A percentile compares a stretch with the other conserved stretches of the same genome.
phyloP scores from a whole-genome alignment of 805 yeast species.

The Candida andamanensis region DNA sequence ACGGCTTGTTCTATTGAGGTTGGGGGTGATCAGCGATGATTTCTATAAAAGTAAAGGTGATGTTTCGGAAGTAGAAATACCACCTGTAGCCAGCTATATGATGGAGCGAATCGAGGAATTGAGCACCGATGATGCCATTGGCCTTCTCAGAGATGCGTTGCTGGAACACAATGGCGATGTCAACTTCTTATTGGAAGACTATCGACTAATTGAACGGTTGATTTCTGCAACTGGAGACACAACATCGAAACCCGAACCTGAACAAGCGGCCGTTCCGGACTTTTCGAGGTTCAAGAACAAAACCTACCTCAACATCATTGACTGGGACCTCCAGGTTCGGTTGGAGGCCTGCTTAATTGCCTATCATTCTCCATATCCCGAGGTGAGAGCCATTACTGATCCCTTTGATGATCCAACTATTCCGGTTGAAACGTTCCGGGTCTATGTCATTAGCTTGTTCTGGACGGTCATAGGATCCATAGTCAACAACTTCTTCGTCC shows the following conservation, averaged over 20 bases:
- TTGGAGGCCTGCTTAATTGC: constrained; percentile 35
- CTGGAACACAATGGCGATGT: constrained; percentile 32
- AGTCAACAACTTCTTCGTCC: constrained; percentile 38
- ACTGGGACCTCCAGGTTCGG: constrained; percentile 32
- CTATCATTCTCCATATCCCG: constrained; percentile 39
- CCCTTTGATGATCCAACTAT: constrained; percentile 31
- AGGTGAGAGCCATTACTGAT: constrained; percentile 34
- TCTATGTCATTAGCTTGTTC: constrained; percentile 32
- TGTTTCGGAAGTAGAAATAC: constrained; percentile 10
- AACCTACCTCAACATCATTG: constrained; percentile 20
- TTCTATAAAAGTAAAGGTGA: constrained; percentile 4
- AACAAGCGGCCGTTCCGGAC: constrained; percentile 7
- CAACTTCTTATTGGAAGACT: constrained; percentile 33
- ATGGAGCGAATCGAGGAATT: constrained; percentile 23
- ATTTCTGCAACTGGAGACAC: constrained; percentile 2
- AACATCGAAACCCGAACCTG: constrained; percentile 1
- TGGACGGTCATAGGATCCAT: constrained; percentile 41
- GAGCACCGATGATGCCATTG: constrained; percentile 19
- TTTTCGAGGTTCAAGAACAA: constrained; percentile 13
- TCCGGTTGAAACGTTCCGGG: constrained; percentile 34
- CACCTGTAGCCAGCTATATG: constrained; percentile 18
- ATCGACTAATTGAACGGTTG: constrained; percentile 21
- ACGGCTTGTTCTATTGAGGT: constrained; percentile 15
- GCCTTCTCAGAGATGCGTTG: constrained; percentile 30
- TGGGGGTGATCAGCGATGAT: constrained; percentile 22